Evolutionary conservation across 331 rosid species (phyloP).

Genomic region (Malus hybrid): DNA sequence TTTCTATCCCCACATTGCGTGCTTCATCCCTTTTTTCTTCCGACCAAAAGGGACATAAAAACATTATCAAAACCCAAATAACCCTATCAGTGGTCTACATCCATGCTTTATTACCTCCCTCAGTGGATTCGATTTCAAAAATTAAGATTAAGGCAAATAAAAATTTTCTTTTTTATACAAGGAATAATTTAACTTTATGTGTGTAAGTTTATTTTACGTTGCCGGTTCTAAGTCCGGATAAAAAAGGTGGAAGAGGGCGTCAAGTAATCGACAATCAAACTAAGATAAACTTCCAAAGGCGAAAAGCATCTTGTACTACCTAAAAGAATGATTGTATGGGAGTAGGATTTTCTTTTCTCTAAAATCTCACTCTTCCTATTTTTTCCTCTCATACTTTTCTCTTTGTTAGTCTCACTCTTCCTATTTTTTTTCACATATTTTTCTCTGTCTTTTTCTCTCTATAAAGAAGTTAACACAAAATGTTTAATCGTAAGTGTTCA

Average conservation of each 20-base stretch:
- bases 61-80: not conserved
- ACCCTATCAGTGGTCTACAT: conserved; percentile 7
- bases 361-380: no score
- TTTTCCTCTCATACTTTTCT: no score
- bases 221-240: no score
- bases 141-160: not conserved
- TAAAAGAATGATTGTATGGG: not conserved
- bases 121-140: conserved; percentile 1
- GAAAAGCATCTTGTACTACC: not conserved
- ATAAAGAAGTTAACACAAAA: no score
- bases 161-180: not conserved
- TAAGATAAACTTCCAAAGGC: not conserved
- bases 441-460: no score
- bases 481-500: no score
- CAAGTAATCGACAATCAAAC: not conserved
- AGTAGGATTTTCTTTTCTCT: no score
- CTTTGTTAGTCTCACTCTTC: no score
- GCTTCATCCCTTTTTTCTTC: not conserved
- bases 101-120: conserved; percentile 1
- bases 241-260: no score
- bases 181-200: no score
- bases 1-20: not conserved
- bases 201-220: no score
- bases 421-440: no score
- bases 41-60: conserved; percentile 9